Evolutionary conservation across 208 protist species (phyloP).

Genomic region (Leishmania martiniquensis): DNA sequence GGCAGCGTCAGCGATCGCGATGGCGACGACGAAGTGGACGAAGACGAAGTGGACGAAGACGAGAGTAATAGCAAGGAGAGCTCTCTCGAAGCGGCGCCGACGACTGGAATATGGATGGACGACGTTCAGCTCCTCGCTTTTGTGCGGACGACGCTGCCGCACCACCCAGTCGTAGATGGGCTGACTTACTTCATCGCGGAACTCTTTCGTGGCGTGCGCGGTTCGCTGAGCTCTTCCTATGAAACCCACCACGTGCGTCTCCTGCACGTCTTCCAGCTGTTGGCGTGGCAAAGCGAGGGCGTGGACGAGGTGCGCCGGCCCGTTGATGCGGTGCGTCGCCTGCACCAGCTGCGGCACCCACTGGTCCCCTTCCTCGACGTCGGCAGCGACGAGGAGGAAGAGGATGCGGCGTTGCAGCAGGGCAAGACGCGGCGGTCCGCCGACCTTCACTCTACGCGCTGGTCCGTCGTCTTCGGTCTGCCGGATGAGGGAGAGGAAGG

Average conservation of each 20-base stretch:
- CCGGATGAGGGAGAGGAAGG: background rate
- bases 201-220: slow-evolving; percentile 83
- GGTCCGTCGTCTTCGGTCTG: slow-evolving; percentile 17
- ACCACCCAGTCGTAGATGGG: slow-evolving; percentile 72
- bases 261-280: slow-evolving; percentile 50
- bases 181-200: slow-evolving; percentile 68
- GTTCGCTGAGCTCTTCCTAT: slow-evolving; percentile 80
- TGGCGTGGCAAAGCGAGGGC: slow-evolving; percentile 5
- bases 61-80: slow-evolving; percentile 5
- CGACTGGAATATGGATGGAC: slow-evolving; percentile 29
- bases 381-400: slow-evolving; percentile 16
- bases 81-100: background rate
- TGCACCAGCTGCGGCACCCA: slow-evolving; percentile 26
- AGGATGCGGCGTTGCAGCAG: background rate
- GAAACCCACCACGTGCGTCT: slow-evolving; percentile 67
- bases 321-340: slow-evolving; percentile 19
- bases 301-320: background rate
- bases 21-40: slow-evolving; percentile 23
- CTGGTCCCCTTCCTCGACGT: slow-evolving; percentile 26
- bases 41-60: slow-evolving; percentile 1
- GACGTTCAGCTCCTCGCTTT: slow-evolving; percentile 38
- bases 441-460: slow-evolving; percentile 24
- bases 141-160: slow-evolving; percentile 39
- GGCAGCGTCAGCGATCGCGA: slow-evolving; percentile 13
- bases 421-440: background rate